Conservation (phyloP, 495 filamentous ascomycete genomes). For the Chaetomidium leptoderma region DNA sequence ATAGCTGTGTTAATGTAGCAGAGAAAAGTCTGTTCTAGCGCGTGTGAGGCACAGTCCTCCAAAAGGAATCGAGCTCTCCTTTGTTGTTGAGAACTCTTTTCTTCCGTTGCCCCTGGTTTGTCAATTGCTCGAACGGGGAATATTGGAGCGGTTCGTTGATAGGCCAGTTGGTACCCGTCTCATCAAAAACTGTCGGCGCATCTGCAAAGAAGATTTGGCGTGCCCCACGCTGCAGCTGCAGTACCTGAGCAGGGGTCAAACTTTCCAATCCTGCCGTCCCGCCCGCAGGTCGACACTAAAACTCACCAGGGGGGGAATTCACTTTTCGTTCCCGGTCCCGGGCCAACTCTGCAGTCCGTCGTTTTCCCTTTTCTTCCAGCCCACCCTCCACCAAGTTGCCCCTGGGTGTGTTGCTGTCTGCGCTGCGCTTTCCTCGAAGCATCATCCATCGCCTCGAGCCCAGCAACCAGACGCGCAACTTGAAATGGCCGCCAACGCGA, state of each 20-base stretch:
- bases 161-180: background rate
- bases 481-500: slow-evolving; percentile 63
- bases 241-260: slow-evolving; percentile 7
- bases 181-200: background rate
- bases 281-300: background rate
- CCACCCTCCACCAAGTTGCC: background rate
- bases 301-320: too few relatives aligned
- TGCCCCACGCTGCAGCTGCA: background rate
- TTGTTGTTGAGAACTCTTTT: background rate
- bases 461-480: slow-evolving; percentile 13
- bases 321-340: slow-evolving; percentile 6
- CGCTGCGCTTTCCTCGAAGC: background rate
- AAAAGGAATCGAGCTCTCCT: too few relatives aligned
- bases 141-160: background rate
- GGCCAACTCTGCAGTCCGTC: slow-evolving; percentile 10
- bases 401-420: background rate
- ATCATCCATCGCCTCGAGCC: background rate
- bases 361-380: slow-evolving; percentile 10
- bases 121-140: background rate
- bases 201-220: slow-evolving; percentile 12
- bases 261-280: slow-evolving; percentile 9
- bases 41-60: too few relatives aligned
- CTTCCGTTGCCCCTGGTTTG: background rate
- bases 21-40: too few relatives aligned
- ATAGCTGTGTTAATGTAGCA: too few relatives aligned